Conservation (phyloP, 1,284 basidiomycete species). For the Moesziomyces antarcticus region DNA sequence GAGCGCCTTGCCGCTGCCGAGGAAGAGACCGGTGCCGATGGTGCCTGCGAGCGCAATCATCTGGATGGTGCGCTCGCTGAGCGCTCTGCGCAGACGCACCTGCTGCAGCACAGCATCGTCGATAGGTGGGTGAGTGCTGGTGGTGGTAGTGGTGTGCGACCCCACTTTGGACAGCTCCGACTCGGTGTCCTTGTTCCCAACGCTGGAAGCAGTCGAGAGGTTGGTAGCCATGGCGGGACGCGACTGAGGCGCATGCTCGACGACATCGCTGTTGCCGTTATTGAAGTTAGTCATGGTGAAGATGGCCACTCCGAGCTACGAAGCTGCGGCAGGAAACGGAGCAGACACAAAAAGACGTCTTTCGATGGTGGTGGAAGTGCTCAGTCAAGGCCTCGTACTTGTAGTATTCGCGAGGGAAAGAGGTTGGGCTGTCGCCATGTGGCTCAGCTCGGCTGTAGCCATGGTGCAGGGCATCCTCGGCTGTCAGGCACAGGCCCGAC, state of each 20-base stretch:
- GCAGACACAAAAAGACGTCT: no score
- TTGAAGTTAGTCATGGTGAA: constrained; percentile 17
- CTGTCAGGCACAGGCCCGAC: not conserved
- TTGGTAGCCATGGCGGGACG: constrained; percentile 14
- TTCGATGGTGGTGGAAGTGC: no score
- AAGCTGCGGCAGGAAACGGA: no score
- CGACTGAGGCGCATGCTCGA: constrained; percentile 14
- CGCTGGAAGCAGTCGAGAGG: not conserved
- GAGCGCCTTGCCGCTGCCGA: constrained; percentile 71
- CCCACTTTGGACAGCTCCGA: constrained; percentile 13
- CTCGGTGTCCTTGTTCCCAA: constrained; percentile 1
- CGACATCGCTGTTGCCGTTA: constrained; percentile 11
- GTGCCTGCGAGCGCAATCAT: constrained; percentile 72
- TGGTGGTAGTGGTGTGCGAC: constrained; percentile 14
- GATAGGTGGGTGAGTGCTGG: constrained; percentile 13
- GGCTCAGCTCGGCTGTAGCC: no score
- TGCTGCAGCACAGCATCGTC: constrained; percentile 28
- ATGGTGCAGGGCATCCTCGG: not conserved
- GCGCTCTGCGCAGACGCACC: constrained; percentile 48
- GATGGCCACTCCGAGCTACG: not conserved
- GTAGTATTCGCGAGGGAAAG: not conserved
- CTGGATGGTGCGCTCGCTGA: constrained; percentile 59
- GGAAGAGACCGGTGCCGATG: constrained; percentile 71
- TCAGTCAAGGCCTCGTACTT: not conserved
- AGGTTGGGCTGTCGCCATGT: no score